These are phyloP conservation scores for Gossypium sturtianum DNA, from an alignment of 345 rosid species.

Conservation along the genomic window DNA sequence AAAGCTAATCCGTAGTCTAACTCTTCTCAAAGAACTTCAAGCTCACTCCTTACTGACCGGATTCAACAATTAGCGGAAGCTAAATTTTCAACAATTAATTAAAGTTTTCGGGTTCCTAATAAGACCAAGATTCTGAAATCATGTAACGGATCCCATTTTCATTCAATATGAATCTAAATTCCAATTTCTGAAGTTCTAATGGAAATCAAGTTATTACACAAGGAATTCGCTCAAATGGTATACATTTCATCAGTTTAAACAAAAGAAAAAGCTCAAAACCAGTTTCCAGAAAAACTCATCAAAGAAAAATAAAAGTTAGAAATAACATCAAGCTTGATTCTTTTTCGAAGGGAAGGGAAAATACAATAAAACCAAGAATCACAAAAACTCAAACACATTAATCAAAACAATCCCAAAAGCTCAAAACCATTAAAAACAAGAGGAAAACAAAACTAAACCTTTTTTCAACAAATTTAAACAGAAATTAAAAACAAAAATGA, in stretches of 20 bases:
- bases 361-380: slow-evolving; percentile 9
- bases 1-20: neutral
- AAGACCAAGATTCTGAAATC: slow-evolving; percentile 3
- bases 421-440: slow-evolving; percentile 7
- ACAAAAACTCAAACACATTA: neutral
- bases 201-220: neutral
- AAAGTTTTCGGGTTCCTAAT: slow-evolving; percentile 4
- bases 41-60: neutral
- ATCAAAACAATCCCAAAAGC: slow-evolving; percentile 13
- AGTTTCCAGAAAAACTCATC: neutral
- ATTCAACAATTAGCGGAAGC: neutral
- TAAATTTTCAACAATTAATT: neutral
- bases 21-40: neutral
- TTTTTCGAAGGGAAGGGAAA: neutral
- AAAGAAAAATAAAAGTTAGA: neutral
- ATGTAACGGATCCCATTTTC: neutral
- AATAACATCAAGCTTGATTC: neutral
- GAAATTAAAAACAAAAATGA: slow-evolving; percentile 2
- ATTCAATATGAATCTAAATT: slow-evolving; percentile 1
- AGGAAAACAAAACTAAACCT: slow-evolving; percentile 7
- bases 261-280: neutral
- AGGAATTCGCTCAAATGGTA: neutral
- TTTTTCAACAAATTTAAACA: neutral
- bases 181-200: neutral
- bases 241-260: neutral